Evolutionary conservation across 139 green algal genomes (phyloP), one percentile per base, ranked within the genome.

Genomic region (Haematococcus sp.): DNA sequence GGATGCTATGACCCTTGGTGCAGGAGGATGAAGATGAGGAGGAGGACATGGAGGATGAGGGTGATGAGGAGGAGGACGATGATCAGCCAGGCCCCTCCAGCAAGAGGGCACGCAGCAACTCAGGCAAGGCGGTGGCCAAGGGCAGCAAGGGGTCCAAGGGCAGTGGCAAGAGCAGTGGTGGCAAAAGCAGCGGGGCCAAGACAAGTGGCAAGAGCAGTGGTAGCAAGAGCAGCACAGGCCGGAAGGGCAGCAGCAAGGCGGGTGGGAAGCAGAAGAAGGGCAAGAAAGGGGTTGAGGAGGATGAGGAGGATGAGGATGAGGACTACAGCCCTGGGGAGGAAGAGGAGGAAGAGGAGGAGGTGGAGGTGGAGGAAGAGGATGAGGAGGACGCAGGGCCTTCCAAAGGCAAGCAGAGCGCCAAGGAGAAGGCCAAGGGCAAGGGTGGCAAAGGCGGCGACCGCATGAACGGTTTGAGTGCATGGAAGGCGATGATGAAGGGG

Each of bases 291-390:
- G 61, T 2, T 23, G 35, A 71, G 23, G 28, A 35, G 33, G 64
- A 71, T 11, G 63, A 54, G 33, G 43, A 33, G 7, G 40, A 4
- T 68, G 35, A 0, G 60, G 33, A 32, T 52, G 75, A 61, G 27
- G 65, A 68, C 25, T 58, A 22, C 13, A 27, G 51, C 4, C 17
- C 15, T 28, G 56, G 43, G 20, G 73, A 80, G 63, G 74, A 78
- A 1, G 71, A 73, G n/a, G 76, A 81, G 30, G 76, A 73, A 28
- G 70, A 74, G 40, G 75, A 78, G 43, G 67, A 70, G 65, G 68
- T 13, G 11, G 58, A 30, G 16, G 51, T 27, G 27, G 72, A 28
- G n/a, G 66, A 27, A 30, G 65, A 51, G 27, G 43, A 73, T 28
- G 63, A 68, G 0, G 64, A 73, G 3, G 63, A 27, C 22, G 63